phyloP scores from a whole-genome alignment of 768 basidiomycete species.

The Boletus rubroflammeus region DNA sequence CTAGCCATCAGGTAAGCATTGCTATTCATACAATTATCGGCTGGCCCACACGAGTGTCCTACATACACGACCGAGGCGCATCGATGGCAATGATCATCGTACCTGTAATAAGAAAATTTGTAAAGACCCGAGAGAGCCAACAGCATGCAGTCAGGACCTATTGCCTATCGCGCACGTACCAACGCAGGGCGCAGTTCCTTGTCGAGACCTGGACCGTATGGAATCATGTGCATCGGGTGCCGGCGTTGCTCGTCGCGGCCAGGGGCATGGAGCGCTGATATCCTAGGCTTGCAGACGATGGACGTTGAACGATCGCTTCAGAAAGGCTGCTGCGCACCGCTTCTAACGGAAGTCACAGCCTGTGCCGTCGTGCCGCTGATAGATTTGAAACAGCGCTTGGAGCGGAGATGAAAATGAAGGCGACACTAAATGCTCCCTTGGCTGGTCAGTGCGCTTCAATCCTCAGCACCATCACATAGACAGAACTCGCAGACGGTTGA shows the following conservation, averaged over 20 bases:
- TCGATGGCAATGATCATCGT: background rate
- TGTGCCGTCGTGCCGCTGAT: constrained; percentile 28
- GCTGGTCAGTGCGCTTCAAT: constrained; percentile 34
- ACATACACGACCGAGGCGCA: constrained; percentile 9
- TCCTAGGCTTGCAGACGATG: constrained; percentile 15
- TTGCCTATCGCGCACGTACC: background rate
- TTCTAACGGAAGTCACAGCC: constrained; percentile 9
- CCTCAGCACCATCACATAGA: constrained; percentile 39
- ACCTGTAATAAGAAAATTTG: constrained; percentile 7
- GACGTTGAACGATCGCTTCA: constrained; percentile 14
- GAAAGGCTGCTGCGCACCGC: constrained; percentile 23
- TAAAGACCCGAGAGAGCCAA: background rate
- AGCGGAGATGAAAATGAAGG: constrained; percentile 28
- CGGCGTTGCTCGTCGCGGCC: background rate
- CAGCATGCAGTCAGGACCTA: constrained; percentile 1
- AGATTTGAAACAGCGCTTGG: constrained; percentile 19
- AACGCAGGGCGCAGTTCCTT: background rate
- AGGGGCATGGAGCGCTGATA: background rate
- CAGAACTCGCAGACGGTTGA: constrained; percentile 39
- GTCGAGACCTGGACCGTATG: background rate
- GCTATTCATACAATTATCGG: constrained; percentile 19
- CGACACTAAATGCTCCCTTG: constrained; percentile 22
- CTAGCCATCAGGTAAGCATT: constrained; percentile 34
- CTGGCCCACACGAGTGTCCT: constrained; percentile 6
- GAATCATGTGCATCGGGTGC: background rate